Evolutionary conservation across 805 yeast species (phyloP).

Genomic region (Teunomyces barrocoloradensis): DNA sequence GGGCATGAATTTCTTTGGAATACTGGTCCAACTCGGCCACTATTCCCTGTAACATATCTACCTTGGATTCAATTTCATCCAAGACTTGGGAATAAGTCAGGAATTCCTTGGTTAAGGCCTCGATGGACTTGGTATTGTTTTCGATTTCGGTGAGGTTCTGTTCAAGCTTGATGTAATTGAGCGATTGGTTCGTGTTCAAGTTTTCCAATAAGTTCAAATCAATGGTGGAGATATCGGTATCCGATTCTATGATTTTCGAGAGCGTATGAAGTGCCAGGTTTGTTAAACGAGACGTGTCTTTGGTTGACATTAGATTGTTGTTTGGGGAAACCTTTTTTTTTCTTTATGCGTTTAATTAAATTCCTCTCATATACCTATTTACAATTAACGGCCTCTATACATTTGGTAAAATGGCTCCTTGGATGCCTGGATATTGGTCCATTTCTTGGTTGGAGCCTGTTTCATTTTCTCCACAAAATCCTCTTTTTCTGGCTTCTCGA

Average conservation of each 20-base stretch:
- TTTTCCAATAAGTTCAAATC: constrained; percentile 51
- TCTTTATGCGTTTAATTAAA: neutral
- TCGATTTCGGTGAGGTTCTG: constrained; percentile 43
- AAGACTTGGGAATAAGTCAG: constrained; percentile 16
- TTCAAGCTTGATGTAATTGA: constrained; percentile 47
- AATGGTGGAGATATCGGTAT: constrained; percentile 40
- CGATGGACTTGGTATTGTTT: constrained; percentile 32
- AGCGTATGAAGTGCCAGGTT: constrained; percentile 28
- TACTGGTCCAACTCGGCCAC: constrained; percentile 61
- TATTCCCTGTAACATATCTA: constrained; percentile 43
- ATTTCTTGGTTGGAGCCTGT: constrained; percentile 63
- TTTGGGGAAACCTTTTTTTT: neutral
- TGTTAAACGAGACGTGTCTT: constrained; percentile 27
- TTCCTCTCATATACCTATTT: neutral
- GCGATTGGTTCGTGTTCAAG: constrained; percentile 56
- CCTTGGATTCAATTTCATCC: constrained; percentile 31
- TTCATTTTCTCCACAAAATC: constrained; percentile 56
- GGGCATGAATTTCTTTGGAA: constrained; percentile 41
- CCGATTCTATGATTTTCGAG: constrained; percentile 36
- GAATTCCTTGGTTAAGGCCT: constrained; percentile 18
- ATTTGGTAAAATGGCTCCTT: constrained; percentile 51
- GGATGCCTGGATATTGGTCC: constrained; percentile 51
- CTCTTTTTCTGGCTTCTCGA: constrained; percentile 43
- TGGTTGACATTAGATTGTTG: constrained; percentile 21
- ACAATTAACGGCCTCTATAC: constrained; percentile 57